Percentiles rank a stretch among this genome's conserved stretches.
phyloP scores from a whole-genome alignment of 2,329 filamentous ascomycete species.

The Corniculantispora saksenae region DNA sequence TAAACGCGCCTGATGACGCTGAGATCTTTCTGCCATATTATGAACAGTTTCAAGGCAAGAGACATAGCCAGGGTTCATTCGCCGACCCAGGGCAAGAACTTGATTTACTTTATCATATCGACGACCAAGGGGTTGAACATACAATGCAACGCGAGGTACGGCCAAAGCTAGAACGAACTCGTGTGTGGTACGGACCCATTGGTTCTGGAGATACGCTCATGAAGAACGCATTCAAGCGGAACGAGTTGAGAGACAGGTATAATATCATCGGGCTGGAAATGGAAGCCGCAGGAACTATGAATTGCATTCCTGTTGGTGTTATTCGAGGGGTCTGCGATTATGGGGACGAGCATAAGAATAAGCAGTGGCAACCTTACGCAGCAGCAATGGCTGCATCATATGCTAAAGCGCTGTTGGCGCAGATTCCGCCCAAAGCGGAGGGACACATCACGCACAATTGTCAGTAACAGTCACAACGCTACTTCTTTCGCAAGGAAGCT shows the following conservation, averaged over 20 bases:
- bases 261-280: slow-evolving; percentile 33
- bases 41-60: slow-evolving; percentile 25
- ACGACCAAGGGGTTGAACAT: too few relatives aligned
- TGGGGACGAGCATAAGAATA: slow-evolving; percentile 32
- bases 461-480: too few relatives aligned
- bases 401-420: slow-evolving; percentile 28
- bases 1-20: slow-evolving; percentile 27
- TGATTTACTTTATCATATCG: slow-evolving; percentile 30
- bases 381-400: slow-evolving; percentile 34
- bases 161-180: slow-evolving; percentile 26
- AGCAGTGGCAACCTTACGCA: slow-evolving; percentile 35
- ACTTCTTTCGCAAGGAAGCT: too few relatives aligned
- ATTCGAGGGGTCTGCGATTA: slow-evolving; percentile 36
- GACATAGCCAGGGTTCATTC: slow-evolving; percentile 29
- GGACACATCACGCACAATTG: too few relatives aligned
- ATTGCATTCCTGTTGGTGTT: slow-evolving; percentile 31
- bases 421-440: slow-evolving; percentile 21
- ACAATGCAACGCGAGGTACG: slow-evolving; percentile 19
- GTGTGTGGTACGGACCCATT: slow-evolving; percentile 36
- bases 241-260: slow-evolving; percentile 29
- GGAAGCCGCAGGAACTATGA: slow-evolving; percentile 25
- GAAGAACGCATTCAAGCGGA: slow-evolving; percentile 27
- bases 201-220: slow-evolving; percentile 33
- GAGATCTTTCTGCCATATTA: slow-evolving; percentile 28
- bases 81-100: slow-evolving; percentile 33